Percentiles rank a stretch among this genome's conserved stretches.
phyloP scores from a whole-genome alignment of 2,329 filamentous ascomycete genomes.

The Venturiaceae sp. region DNA sequence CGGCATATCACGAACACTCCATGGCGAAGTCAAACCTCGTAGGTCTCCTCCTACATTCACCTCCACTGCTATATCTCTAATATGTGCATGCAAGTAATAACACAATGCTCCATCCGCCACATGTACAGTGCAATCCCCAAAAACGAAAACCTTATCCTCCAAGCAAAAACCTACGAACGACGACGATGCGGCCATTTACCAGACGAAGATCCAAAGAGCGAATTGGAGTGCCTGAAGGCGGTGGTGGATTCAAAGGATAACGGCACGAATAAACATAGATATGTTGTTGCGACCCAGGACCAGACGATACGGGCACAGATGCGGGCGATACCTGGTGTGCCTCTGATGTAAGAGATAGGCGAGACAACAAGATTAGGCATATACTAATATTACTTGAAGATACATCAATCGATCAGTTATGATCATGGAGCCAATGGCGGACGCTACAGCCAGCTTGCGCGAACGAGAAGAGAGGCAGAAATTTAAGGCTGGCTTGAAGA shows the following conservation, averaged over 20 bases:
- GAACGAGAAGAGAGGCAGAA: slow-evolving; percentile 64
- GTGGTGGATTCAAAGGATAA: slow-evolving; percentile 71
- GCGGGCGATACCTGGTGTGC: slow-evolving; percentile 60
- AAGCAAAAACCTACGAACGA: slow-evolving; percentile 67
- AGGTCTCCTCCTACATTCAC: slow-evolving; percentile 18
- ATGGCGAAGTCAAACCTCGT: slow-evolving; percentile 78
- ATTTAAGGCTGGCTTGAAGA: slow-evolving; percentile 54
- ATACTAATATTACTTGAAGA: not conserved
- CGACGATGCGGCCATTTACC: slow-evolving; percentile 71
- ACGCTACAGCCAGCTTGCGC: slow-evolving; percentile 51
- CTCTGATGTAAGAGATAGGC: slow-evolving; percentile 43
- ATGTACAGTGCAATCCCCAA: slow-evolving; percentile 52
- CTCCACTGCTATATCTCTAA: not conserved
- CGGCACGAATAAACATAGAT: slow-evolving; percentile 66
- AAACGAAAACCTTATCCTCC: slow-evolving; percentile 54
- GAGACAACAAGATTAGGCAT: not conserved
- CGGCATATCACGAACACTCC: slow-evolving; percentile 70
- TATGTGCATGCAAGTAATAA: slow-evolving; percentile 70
- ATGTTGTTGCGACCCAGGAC: slow-evolving; percentile 69
- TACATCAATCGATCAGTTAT: slow-evolving; percentile 74
- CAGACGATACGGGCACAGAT: slow-evolving; percentile 52
- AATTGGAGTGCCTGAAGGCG: slow-evolving; percentile 58
- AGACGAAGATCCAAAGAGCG: slow-evolving; percentile 59
- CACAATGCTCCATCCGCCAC: slow-evolving; percentile 71
- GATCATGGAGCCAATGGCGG: slow-evolving; percentile 69